phyloP scores from a whole-genome alignment of 257 asterid genomes.

The Solanum ossicruentum region DNA sequence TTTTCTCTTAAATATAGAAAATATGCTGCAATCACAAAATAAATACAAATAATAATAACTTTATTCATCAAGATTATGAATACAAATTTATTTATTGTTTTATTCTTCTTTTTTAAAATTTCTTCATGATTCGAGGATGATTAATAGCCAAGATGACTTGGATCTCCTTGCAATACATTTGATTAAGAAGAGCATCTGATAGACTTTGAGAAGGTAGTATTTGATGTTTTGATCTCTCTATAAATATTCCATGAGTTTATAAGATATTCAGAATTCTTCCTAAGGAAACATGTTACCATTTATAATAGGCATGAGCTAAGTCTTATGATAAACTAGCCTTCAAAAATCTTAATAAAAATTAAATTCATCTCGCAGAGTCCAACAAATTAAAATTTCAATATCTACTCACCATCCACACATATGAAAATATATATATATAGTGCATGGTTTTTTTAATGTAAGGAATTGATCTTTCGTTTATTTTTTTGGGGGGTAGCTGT shows the following conservation, averaged over 20 bases:
- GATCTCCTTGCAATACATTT: not conserved
- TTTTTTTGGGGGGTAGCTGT: not conserved
- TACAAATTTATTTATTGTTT: no score
- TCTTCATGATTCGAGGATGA: rapidly evolving
- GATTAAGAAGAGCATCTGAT: not conserved
- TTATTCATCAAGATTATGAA: not conserved
- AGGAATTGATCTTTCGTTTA: not conserved
- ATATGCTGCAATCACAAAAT: not conserved
- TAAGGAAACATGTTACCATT: not conserved
- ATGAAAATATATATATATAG: not conserved
- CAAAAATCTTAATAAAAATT: no score
- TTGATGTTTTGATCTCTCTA: not conserved
- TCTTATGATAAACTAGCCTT: no score
- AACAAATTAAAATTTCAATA: no score
- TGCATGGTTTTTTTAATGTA: not conserved
- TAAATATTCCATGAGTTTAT: no score
- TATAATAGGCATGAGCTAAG: not conserved
- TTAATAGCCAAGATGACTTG: no score
- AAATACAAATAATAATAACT: no score
- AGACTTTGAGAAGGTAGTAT: not conserved
- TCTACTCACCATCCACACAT: no score
- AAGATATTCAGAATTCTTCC: no score
- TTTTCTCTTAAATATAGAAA: no score
- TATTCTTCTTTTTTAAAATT: no score
- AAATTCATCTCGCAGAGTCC: no score